A percentile compares a stretch with the other conserved stretches of the same genome.
These are phyloP conservation scores for Bolboschoenoplectus hybrid DNA, from an alignment of 202 grass and related monocot genomes.

Conservation along the genomic window DNA sequence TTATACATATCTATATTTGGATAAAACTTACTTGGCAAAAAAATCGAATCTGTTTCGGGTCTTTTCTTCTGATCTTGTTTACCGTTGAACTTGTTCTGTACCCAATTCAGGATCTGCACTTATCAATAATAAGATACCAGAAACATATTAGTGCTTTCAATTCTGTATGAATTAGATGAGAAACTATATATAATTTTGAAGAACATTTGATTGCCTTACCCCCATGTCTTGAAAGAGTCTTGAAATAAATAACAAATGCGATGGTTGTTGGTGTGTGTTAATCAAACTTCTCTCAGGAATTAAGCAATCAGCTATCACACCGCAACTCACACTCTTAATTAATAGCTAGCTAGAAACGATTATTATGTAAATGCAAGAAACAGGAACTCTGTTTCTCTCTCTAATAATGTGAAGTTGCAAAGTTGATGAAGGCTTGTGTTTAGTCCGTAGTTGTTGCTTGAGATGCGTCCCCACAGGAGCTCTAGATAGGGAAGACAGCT, in stretches of 20 bases:
- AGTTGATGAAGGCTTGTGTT: constrained; percentile 27
- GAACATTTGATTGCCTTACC: constrained; percentile 28
- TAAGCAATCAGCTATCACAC: neutral
- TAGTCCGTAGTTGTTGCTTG: constrained; percentile 3
- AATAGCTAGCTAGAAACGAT: neutral
- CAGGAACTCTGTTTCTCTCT: constrained; percentile 13
- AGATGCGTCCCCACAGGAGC: constrained; percentile 1
- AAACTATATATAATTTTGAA: neutral
- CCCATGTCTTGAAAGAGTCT: constrained; percentile 41
- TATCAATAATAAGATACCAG: constrained; percentile 28
- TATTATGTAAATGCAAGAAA: neutral
- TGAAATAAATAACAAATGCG: neutral
- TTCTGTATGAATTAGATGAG: neutral
- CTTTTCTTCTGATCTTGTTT: constrained; percentile 51
- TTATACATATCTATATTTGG: neutral
- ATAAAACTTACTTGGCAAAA: constrained; percentile 52
- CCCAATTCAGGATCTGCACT: constrained; percentile 74
- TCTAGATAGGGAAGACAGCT: neutral
- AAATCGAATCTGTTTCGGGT: constrained; percentile 24
- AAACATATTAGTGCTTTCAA: neutral
- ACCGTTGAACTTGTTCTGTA: constrained; percentile 59
- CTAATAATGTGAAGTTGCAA: constrained; percentile 27
- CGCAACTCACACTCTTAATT: neutral
- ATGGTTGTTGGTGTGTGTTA: constrained; percentile 3
- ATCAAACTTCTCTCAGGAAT: constrained; percentile 1